phyloP scores from a whole-genome alignment of 2,329 filamentous ascomycete genomes.

The Dothistroma pini region DNA sequence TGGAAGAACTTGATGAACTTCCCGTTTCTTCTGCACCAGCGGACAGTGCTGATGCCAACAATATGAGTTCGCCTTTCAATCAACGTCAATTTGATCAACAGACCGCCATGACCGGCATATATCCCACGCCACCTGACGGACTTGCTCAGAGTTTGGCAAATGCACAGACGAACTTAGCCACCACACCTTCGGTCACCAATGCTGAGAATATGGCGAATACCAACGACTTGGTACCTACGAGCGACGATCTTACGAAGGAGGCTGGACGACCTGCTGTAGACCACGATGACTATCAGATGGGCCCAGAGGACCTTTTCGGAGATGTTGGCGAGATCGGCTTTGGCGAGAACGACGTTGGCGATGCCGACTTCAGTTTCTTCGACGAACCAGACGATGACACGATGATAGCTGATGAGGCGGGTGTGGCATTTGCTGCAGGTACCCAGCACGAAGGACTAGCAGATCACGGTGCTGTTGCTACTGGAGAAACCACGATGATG shows the following conservation, averaged over 20 bases:
- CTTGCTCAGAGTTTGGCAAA: constrained; percentile 24
- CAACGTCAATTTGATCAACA: constrained; percentile 39
- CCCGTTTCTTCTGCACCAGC: not conserved
- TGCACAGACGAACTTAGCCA: constrained; percentile 16
- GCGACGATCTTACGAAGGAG: constrained; percentile 30
- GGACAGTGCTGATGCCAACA: constrained; percentile 1
- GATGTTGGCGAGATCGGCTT: constrained; percentile 47
- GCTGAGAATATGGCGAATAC: constrained; percentile 7
- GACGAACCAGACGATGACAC: constrained; percentile 54
- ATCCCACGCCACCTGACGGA: constrained; percentile 68
- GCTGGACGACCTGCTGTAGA: constrained; percentile 2
- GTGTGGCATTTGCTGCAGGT: not conserved
- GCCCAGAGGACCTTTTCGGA: constrained; percentile 61
- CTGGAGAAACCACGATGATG: not conserved
- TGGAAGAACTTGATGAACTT: not conserved
- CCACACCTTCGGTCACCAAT: constrained; percentile 18
- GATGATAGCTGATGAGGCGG: not conserved
- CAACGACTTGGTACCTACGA: constrained; percentile 4
- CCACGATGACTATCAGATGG: constrained; percentile 32
- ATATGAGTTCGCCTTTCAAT: constrained; percentile 35
- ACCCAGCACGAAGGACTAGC: not conserved
- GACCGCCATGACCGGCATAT: constrained; percentile 52
- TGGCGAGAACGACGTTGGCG: constrained; percentile 47
- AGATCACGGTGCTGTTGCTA: not conserved
- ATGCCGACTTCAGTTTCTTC: constrained; percentile 81